A percentile compares a stretch with the other conserved stretches of the same genome.
These are phyloP conservation scores for Penicillium herquei DNA, from an alignment of 495 filamentous ascomycete species.

Conservation along the genomic window DNA sequence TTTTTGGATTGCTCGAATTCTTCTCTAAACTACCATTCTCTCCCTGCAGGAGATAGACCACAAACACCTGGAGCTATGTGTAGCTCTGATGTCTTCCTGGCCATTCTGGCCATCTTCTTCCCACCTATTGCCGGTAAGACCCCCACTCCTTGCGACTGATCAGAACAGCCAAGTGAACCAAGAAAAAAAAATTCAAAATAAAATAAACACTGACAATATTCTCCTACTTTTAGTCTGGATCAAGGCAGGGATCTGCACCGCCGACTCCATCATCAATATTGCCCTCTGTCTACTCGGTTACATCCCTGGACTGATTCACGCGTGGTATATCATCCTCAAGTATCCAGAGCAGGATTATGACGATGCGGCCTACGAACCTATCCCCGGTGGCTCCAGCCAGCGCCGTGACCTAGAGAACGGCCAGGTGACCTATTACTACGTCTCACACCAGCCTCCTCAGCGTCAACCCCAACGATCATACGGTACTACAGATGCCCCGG, in stretches of 20 bases:
- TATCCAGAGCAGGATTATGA: slow-evolving; percentile 68
- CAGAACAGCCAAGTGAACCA: too few relatives aligned
- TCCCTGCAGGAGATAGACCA: slow-evolving; percentile 18
- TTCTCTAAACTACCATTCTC: neutral
- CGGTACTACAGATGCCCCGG: slow-evolving; percentile 33
- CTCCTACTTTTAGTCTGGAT: slow-evolving; percentile 72
- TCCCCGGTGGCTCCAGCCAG: slow-evolving; percentile 52
- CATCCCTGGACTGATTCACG: slow-evolving; percentile 87
- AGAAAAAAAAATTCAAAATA: too few relatives aligned
- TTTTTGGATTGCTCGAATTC: neutral
- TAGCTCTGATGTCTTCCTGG: slow-evolving; percentile 88
- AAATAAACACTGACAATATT: slow-evolving; percentile 7
- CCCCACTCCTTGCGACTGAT: slow-evolving; percentile 7
- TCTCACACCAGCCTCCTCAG: slow-evolving; percentile 49
- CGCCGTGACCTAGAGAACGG: slow-evolving; percentile 44
- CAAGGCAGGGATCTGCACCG: slow-evolving; percentile 88
- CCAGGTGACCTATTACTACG: slow-evolving; percentile 69
- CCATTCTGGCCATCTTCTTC: slow-evolving; percentile 85
- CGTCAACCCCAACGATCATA: slow-evolving; percentile 39
- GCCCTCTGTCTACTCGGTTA: slow-evolving; percentile 86
- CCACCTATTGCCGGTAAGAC: slow-evolving; percentile 84
- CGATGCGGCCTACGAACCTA: slow-evolving; percentile 60
- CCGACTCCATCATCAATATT: slow-evolving; percentile 93
- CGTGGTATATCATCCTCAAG: slow-evolving; percentile 97
- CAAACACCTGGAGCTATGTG: slow-evolving; percentile 43